phyloP scores from a whole-genome alignment of 1,139 yeast genomes.

The Magnusiomyces magnusii region DNA sequence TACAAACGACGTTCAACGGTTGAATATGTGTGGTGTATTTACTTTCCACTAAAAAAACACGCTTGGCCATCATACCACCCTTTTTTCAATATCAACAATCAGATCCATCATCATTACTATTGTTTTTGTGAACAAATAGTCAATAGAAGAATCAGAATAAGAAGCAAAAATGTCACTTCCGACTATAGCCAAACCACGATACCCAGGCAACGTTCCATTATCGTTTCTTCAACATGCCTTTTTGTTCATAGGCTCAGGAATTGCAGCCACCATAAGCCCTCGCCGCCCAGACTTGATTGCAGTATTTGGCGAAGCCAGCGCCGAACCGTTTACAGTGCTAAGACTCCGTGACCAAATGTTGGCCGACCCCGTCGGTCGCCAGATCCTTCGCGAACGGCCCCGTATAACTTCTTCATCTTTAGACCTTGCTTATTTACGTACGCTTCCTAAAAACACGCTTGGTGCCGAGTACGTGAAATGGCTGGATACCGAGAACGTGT shows the following conservation, averaged over 20 bases:
- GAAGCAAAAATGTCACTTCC: background rate
- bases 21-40: too few relatives aligned
- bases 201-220: slow-evolving; percentile 79
- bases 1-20: too few relatives aligned
- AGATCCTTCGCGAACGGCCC: slow-evolving; percentile 71
- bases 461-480: slow-evolving; percentile 75
- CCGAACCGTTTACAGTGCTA: slow-evolving; percentile 58
- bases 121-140: too few relatives aligned
- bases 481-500: slow-evolving; percentile 81
- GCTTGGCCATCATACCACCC: background rate
- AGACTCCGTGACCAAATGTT: slow-evolving; percentile 67
- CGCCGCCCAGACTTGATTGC: slow-evolving; percentile 66
- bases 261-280: slow-evolving; percentile 82
- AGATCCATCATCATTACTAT: too few relatives aligned
- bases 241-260: slow-evolving; percentile 65
- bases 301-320: slow-evolving; percentile 92
- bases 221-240: slow-evolving; percentile 53
- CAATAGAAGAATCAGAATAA: too few relatives aligned
- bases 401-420: slow-evolving; percentile 69
- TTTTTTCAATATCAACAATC: too few relatives aligned
- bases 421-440: slow-evolving; percentile 52
- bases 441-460: slow-evolving; percentile 60
- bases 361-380: slow-evolving; percentile 64
- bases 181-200: slow-evolving; percentile 26
- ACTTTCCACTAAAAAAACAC: background rate